Evolutionary conservation across 768 basidiomycete genomes (phyloP).

Genomic region (Goffeauzyma gilvescens): DNA sequence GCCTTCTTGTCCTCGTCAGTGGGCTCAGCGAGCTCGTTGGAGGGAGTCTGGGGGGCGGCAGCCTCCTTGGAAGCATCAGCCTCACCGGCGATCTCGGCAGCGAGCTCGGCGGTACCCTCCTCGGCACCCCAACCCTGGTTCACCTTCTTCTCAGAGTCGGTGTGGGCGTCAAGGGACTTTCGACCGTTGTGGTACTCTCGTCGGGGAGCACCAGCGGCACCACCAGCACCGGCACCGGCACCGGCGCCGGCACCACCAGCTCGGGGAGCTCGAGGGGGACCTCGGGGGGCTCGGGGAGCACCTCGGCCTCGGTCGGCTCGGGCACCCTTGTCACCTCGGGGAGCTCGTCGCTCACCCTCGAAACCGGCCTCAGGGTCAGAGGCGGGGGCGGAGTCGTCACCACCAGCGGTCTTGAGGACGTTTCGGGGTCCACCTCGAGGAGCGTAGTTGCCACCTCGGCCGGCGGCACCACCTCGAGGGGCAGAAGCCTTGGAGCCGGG

Average conservation of each 20-base stretch:
- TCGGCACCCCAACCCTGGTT: constrained; percentile 91
- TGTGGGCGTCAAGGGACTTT: constrained; percentile 30
- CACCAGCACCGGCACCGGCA: constrained; percentile 36
- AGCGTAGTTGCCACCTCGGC: constrained; percentile 18
- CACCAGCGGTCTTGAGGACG: constrained; percentile 15
- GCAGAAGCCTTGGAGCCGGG: constrained; percentile 19
- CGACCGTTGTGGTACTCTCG: constrained; percentile 73
- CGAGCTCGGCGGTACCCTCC: constrained; percentile 60
- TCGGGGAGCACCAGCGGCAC: constrained; percentile 45
- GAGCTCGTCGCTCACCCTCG: constrained; percentile 30
- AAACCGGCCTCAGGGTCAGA: constrained; percentile 27
- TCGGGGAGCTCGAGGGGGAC: constrained; percentile 37
- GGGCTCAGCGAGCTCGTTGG: constrained; percentile 37
- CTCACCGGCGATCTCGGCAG: constrained; percentile 55
- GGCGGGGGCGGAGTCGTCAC: constrained; percentile 6
- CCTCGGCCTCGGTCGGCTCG: constrained; percentile 32
- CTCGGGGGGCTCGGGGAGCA: constrained; percentile 37
- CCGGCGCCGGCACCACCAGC: constrained; percentile 32
- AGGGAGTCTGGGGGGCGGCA: constrained; percentile 47
- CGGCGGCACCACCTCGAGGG: constrained; percentile 11
- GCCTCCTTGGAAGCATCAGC: constrained; percentile 58
- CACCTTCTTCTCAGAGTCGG: constrained; percentile 87
- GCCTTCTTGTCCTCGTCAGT: constrained; percentile 24
- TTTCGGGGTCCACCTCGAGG: constrained; percentile 24
- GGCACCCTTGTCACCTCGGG: constrained; percentile 27